Evolutionary conservation across 495 filamentous ascomycete genomes (phyloP).

Genomic region (Hypoxylon perforatum): DNA sequence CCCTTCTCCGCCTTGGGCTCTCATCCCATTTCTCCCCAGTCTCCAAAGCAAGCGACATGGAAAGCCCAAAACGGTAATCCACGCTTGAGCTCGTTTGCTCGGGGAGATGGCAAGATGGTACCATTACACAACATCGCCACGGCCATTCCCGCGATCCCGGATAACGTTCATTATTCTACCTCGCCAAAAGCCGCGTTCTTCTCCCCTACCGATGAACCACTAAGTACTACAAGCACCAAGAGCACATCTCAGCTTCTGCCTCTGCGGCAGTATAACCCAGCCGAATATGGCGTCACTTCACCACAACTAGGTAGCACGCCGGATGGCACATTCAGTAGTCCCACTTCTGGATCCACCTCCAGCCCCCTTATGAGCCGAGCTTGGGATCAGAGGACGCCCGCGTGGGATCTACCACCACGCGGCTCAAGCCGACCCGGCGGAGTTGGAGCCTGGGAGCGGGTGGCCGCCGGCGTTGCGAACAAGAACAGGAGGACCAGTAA

Average conservation of each 20-base stretch:
- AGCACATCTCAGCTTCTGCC: slow-evolving; percentile 51
- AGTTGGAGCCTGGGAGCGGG: slow-evolving; percentile 35
- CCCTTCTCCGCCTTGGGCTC: slow-evolving; percentile 31
- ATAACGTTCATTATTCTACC: slow-evolving; percentile 47
- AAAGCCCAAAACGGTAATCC: slow-evolving; percentile 1
- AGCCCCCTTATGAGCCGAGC: slow-evolving; percentile 50
- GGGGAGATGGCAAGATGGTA: slow-evolving; percentile 4
- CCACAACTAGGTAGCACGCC: slow-evolving; percentile 29
- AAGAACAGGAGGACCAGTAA: slow-evolving; percentile 40
- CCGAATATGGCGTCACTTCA: slow-evolving; percentile 50
- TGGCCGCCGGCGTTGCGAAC: slow-evolving; percentile 20
- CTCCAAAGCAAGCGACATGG: slow-evolving; percentile 20
- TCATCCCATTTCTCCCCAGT: slow-evolving; percentile 31
- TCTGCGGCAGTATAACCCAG: slow-evolving; percentile 52
- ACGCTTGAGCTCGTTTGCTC: slow-evolving; percentile 10
- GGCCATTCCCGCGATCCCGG: slow-evolving; percentile 42
- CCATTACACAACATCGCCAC: slow-evolving; percentile 34
- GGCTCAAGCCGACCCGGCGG: slow-evolving; percentile 21
- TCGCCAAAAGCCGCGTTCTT: slow-evolving; percentile 46
- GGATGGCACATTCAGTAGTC: slow-evolving; percentile 43
- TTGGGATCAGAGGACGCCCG: slow-evolving; percentile 31
- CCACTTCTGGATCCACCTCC: slow-evolving; percentile 46
- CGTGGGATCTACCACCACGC: slow-evolving; percentile 30
- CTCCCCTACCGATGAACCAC: slow-evolving; percentile 46
- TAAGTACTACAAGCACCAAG: slow-evolving; percentile 47